phyloP scores from a whole-genome alignment of 208 protist species.

The Crithidia acanthocephali region DNA sequence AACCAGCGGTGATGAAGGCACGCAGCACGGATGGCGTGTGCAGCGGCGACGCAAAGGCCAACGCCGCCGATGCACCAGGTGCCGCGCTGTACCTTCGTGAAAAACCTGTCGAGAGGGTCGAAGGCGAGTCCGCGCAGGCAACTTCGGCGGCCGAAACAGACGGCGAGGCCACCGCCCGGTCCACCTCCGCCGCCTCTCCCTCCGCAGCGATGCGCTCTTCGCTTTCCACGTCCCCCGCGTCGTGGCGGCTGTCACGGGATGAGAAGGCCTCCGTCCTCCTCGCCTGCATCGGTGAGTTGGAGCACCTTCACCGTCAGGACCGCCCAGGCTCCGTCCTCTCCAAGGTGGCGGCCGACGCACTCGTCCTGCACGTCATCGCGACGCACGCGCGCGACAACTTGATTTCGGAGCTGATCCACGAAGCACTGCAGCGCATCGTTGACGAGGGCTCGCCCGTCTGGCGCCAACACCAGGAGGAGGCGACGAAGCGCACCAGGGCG shows the following conservation, averaged over 20 bases:
- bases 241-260: constrained; percentile 27
- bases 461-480: constrained; percentile 46
- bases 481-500: constrained; percentile 13
- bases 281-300: constrained; percentile 70
- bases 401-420: constrained; percentile 72
- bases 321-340: constrained; percentile 58
- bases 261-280: constrained; percentile 73
- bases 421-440: constrained; percentile 70
- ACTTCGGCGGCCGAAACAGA: too few relatives aligned
- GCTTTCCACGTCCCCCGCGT: not conserved
- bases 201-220: too few relatives aligned
- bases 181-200: not conserved
- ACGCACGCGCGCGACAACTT: constrained; percentile 75
- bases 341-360: constrained; percentile 52
- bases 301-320: constrained; percentile 57
- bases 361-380: constrained; percentile 82
- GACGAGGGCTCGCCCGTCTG: constrained; percentile 74
- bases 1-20: not conserved
- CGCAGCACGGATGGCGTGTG: too few relatives aligned
- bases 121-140: too few relatives aligned
- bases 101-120: too few relatives aligned
- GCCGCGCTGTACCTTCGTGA: too few relatives aligned
- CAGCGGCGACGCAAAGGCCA: too few relatives aligned
- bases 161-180: too few relatives aligned
- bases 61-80: too few relatives aligned